These are phyloP conservation scores for Hanseniaspora pseudoguilliermondii DNA, from an alignment of 805 yeast genomes.

Conservation along the genomic window DNA sequence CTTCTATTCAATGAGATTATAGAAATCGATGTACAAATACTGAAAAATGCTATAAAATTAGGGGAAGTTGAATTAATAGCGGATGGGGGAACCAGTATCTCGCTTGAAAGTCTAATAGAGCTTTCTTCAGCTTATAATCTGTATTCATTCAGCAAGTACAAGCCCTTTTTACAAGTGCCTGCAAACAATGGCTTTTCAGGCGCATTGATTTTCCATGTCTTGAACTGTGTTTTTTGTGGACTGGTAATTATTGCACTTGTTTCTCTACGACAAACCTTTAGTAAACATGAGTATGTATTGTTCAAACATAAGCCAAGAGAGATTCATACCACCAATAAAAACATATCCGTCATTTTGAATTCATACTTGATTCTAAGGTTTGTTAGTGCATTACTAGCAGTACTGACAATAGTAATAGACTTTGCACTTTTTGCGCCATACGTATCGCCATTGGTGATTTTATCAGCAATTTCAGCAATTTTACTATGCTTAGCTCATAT, in stretches of 20 bases:
- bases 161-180: conserved; percentile 43
- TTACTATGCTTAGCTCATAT: background rate
- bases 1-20: background rate
- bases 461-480: background rate
- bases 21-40: background rate
- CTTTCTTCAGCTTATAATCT: background rate
- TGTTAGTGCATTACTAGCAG: conserved; percentile 34
- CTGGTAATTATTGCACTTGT: conserved; percentile 19
- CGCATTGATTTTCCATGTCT: conserved; percentile 53
- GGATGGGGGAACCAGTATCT: background rate
- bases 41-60: background rate
- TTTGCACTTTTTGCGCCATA: conserved; percentile 64
- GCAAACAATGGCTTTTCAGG: conserved; percentile 48
- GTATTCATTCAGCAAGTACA: conserved; percentile 22
- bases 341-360: background rate
- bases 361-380: background rate
- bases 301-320: background rate
- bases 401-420: conserved; percentile 72
- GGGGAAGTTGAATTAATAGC: background rate
- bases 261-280: background rate
- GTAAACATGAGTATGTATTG: background rate
- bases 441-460: conserved; percentile 56
- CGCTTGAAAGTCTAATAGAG: background rate
- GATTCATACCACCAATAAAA: background rate
- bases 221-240: conserved; percentile 44